Base-by-base conservation (phyloP, 2,329 filamentous ascomycete genomes). In the Fusarium stilboides region DNA sequence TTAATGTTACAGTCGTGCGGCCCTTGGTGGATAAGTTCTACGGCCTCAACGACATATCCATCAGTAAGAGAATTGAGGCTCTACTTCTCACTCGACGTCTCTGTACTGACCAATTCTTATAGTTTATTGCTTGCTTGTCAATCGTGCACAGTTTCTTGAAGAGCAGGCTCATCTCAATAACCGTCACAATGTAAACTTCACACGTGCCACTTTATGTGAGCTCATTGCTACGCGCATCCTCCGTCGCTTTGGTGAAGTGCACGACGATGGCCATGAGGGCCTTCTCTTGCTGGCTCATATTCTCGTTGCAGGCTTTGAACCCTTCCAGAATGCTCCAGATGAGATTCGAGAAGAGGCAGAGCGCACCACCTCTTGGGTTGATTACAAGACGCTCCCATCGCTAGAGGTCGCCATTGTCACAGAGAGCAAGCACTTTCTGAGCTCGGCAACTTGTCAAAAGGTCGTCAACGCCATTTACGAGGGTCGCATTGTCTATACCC, bases 51-150 rank as follows among this genome's bases (percentile, higher is more conserved):
- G 93, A 96, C 81, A 90, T 94, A 39, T 95, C 92, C 2, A 89
- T 94, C 57, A 86, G 89, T 91, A 80, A 68, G 84, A 74, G 57
- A 36, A 24, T 40, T 24, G 20, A 49, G 12, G 34, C 19, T 12
- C 8, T 42, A 9, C 28, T 26, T 17, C 19, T 55, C 40, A 42
- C 12, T 33, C 28, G 24, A 31, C 10, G 36, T 17, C 10, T 20
- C 17, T 26, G 31, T 39, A 50, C 52, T 70, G 33, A 73, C 62
- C 44, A 33, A 17, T 15, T 24, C 5, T 37, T 39, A 40, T 72
- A 90, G 92, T 96, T 13, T 96, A 95, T 78, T 95, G 92, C 77
- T 82, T 97, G 63, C 86, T 97, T 22, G 92, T 96, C 69, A 96
- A 97, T 74, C 87, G 92, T 15, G 88, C 89, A 34, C 91, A 94